A percentile compares a stretch with the other conserved stretches of the same genome.
These are phyloP conservation scores for Xylaria sp. DNA, from an alignment of 2,329 filamentous ascomycete species.

Conservation along the genomic window DNA sequence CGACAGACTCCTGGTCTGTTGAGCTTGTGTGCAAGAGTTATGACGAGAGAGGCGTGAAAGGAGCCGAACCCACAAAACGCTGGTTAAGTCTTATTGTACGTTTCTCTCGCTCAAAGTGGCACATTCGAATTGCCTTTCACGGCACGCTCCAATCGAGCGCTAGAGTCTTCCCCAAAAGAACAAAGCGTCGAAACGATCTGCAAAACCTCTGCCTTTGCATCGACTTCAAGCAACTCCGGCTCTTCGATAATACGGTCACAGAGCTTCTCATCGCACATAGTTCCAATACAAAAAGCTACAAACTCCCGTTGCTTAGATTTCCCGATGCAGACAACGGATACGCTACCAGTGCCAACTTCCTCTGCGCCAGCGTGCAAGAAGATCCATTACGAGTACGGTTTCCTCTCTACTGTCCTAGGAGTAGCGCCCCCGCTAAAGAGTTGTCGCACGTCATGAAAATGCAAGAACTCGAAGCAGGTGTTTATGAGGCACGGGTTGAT, in stretches of 20 bases:
- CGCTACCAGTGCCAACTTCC: constrained; percentile 1
- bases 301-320: constrained; percentile 4
- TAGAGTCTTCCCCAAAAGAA: constrained; percentile 6
- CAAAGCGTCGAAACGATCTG: constrained; percentile 16
- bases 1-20: constrained; percentile 12
- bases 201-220: constrained; percentile 15
- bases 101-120: constrained; percentile 16
- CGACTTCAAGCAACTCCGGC: constrained; percentile 12
- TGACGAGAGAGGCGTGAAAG: constrained; percentile 5
- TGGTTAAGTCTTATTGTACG: constrained; percentile 13
- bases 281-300: constrained; percentile 5
- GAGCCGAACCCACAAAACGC: constrained; percentile 15
- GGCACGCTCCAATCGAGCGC: constrained; percentile 10
- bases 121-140: constrained; percentile 10
- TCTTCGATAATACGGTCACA: constrained; percentile 11
- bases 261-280: constrained; percentile 11
- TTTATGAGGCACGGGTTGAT: constrained; percentile 8
- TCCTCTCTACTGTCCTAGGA: constrained; percentile 1
- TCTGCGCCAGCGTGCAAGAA: constrained; percentile 6
- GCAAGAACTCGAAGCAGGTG: constrained; percentile 11
- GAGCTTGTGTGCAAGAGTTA: constrained; percentile 8
- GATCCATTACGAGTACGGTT: constrained; percentile 15
- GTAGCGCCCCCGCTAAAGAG: constrained; percentile 6
- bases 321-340: constrained; percentile 9
- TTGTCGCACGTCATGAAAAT: constrained; percentile 12